phyloP scores from a whole-genome alignment of 1,284 basidiomycete species.

The Ceratobasidium sp. region DNA sequence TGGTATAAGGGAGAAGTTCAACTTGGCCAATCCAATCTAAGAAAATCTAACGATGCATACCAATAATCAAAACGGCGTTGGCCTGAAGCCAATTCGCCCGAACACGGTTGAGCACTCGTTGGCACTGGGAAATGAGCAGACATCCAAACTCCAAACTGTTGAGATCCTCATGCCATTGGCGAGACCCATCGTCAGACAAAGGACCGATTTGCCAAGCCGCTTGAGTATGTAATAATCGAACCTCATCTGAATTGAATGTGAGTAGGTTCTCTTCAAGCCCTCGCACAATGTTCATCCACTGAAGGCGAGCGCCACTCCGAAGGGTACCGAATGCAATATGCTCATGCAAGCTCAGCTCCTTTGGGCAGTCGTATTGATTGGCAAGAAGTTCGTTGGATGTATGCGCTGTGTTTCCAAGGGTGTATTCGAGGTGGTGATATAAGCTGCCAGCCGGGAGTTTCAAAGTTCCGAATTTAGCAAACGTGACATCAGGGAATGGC shows the following conservation, averaged over 20 bases:
- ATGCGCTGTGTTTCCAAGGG: slow-evolving; percentile 7
- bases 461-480: slow-evolving; percentile 19
- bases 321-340: slow-evolving; percentile 40
- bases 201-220: slow-evolving; percentile 54
- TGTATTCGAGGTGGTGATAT: slow-evolving; percentile 22
- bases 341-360: slow-evolving; percentile 36
- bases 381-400: slow-evolving; percentile 35
- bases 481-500: slow-evolving; percentile 7
- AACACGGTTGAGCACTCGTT: slow-evolving; percentile 48
- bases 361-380: slow-evolving; percentile 27
- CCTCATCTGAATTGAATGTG: slow-evolving; percentile 52
- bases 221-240: slow-evolving; percentile 47
- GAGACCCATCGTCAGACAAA: slow-evolving; percentile 37
- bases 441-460: background rate
- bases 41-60: background rate
- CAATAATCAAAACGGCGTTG: slow-evolving; percentile 51
- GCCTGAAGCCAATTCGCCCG: slow-evolving; percentile 56
- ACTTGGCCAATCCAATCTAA: too few relatives aligned
- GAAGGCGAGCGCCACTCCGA: slow-evolving; percentile 37
- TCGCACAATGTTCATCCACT: slow-evolving; percentile 45
- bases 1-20: too few relatives aligned
- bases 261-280: slow-evolving; percentile 53
- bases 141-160: slow-evolving; percentile 49
- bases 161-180: slow-evolving; percentile 47
- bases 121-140: slow-evolving; percentile 51